Evolutionary conservation across 2,329 filamentous ascomycete species (phyloP).

Genomic region (Cercospora beticola): DNA sequence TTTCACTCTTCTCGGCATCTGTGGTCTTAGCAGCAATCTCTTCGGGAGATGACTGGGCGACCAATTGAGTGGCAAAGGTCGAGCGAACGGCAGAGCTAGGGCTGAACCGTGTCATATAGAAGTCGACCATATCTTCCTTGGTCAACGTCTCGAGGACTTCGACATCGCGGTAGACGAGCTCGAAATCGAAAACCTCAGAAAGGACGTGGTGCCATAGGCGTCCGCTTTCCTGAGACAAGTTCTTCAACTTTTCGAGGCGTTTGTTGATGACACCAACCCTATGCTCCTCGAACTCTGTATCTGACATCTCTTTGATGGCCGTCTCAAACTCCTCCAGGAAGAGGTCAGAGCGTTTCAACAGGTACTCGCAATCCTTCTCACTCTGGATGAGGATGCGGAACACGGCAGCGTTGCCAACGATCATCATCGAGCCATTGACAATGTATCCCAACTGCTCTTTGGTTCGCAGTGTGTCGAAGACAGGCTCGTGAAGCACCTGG

Average conservation of each 20-base stretch:
- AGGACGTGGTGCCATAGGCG: slow-evolving; percentile 84
- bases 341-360: slow-evolving; percentile 82
- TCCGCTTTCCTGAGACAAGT: slow-evolving; percentile 78
- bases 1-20: slow-evolving; percentile 45
- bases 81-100: slow-evolving; percentile 71
- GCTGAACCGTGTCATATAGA: slow-evolving; percentile 73
- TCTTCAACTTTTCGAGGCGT: slow-evolving; percentile 87
- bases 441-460: slow-evolving; percentile 98
- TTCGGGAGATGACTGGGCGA: slow-evolving; percentile 62
- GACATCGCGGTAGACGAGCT: slow-evolving; percentile 75
- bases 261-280: slow-evolving; percentile 87
- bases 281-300: slow-evolving; percentile 83
- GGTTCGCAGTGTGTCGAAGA: slow-evolving; percentile 90
- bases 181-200: slow-evolving; percentile 85
- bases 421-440: slow-evolving; percentile 77
- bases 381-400: slow-evolving; percentile 93
- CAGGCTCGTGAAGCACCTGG: slow-evolving; percentile 89
- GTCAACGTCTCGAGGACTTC: slow-evolving; percentile 70
- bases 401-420: slow-evolving; percentile 71
- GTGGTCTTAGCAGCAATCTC: slow-evolving; percentile 37
- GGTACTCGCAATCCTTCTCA: slow-evolving; percentile 77
- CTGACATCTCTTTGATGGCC: slow-evolving; percentile 71
- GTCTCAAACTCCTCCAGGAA: slow-evolving; percentile 71
- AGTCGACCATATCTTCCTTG: slow-evolving; percentile 76
- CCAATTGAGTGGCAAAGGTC: slow-evolving; percentile 82